These are phyloP conservation scores for Meripilus lineatus DNA, from an alignment of 1,284 basidiomycete genomes.

Conservation along the genomic window DNA sequence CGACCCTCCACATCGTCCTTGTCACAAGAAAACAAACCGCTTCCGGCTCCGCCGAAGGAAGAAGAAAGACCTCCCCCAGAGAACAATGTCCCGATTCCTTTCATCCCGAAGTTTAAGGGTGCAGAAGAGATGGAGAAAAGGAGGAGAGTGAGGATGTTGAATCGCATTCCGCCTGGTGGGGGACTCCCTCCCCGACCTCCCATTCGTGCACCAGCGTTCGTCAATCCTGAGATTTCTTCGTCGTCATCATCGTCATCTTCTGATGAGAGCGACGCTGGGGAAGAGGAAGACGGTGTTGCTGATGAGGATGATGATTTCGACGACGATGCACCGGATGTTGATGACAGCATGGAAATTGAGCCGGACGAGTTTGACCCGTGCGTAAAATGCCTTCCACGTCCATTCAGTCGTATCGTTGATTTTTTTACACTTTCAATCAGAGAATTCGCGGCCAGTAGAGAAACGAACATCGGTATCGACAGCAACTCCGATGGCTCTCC, in stretches of 20 bases:
- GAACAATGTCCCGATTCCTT: slow-evolving; percentile 31
- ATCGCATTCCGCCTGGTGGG: slow-evolving; percentile 20
- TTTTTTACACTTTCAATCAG: slow-evolving; percentile 38
- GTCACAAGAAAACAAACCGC: not conserved
- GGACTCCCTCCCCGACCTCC: slow-evolving; percentile 13
- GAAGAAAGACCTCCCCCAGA: slow-evolving; percentile 4
- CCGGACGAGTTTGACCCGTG: slow-evolving; percentile 74
- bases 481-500: slow-evolving; percentile 56
- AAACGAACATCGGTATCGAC: slow-evolving; percentile 28
- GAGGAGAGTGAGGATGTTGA: slow-evolving; percentile 52
- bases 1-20: not conserved
- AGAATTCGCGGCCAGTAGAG: slow-evolving; percentile 33
- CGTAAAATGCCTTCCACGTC: slow-evolving; percentile 22
- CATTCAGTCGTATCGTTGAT: not conserved
- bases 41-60: slow-evolving; percentile 7
- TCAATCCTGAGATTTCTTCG: slow-evolving; percentile 50
- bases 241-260: slow-evolving; percentile 24
- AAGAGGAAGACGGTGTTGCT: slow-evolving; percentile 36
- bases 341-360: slow-evolving; percentile 55
- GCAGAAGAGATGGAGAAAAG: slow-evolving; percentile 77
- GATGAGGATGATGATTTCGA: slow-evolving; percentile 45
- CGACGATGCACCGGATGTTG: slow-evolving; percentile 36
- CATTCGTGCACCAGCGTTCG: slow-evolving; percentile 16
- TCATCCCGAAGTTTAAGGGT: slow-evolving; percentile 70
- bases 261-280: slow-evolving; percentile 33